phyloP scores from a whole-genome alignment of 768 basidiomycete genomes.

The Lentinus brumalis region DNA sequence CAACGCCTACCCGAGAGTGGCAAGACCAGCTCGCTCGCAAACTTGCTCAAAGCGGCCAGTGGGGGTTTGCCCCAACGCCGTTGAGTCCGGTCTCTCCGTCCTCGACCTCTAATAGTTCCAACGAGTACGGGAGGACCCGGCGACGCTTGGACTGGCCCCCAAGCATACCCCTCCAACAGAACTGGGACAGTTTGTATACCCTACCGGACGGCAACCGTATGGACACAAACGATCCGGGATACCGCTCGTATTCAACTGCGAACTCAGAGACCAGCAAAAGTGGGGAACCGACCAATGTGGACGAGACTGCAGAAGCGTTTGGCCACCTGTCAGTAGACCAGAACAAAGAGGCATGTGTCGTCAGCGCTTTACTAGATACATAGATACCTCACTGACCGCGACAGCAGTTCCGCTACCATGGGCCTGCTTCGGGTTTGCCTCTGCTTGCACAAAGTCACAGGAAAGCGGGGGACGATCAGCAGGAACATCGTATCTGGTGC shows the following conservation, averaged over 20 bases:
- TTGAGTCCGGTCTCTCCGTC: conserved; percentile 16
- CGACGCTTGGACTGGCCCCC: conserved; percentile 10
- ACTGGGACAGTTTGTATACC: conserved; percentile 13
- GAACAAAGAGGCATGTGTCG: conserved; percentile 59
- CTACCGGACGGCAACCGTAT: conserved; percentile 3
- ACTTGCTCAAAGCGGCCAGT: conserved; percentile 32
- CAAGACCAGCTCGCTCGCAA: conserved; percentile 69
- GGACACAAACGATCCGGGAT: not conserved
- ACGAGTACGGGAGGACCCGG: conserved; percentile 14
- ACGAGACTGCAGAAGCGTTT: conserved; percentile 55
- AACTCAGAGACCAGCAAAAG: not conserved
- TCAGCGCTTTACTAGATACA: too few species aligned
- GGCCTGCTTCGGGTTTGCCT: conserved; percentile 74
- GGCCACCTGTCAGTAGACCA: conserved; percentile 77
- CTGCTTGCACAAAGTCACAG: conserved; percentile 68
- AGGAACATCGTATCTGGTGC: conserved; percentile 43
- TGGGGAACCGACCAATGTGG: conserved; percentile 18
- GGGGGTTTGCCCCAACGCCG: conserved; percentile 2
- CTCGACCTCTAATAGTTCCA: conserved; percentile 11
- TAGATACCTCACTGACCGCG: too few species aligned
- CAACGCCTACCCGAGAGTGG: conserved; percentile 71
- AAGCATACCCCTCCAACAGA: not conserved
- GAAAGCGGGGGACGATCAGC: conserved; percentile 67
- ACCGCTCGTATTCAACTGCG: not conserved
- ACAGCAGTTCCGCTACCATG: conserved; percentile 78